Base-by-base conservation (phyloP, 2,329 filamentous ascomycete species). In the Fusarium sp. region DNA sequence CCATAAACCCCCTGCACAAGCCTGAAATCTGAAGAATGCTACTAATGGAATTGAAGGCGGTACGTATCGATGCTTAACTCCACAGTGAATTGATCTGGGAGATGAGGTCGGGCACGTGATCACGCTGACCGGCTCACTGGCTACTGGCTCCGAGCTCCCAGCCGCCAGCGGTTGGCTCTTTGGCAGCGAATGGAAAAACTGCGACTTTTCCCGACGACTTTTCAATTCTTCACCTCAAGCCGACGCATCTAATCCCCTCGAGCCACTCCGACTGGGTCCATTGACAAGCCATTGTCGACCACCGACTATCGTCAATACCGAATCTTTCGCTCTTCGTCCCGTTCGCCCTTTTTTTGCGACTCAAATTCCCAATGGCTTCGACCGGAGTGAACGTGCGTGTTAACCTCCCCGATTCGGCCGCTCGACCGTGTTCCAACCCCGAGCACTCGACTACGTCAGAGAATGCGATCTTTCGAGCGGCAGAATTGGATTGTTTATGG, bases 371-470 rank as follows among this genome's bases (percentile, higher is more conserved):
- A 85, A 92, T 92, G 90, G 88, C 89, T 84, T 86, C 89, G 75
- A 90, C 91, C 81, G 90, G 90, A 86, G 89, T 91, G 81, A 92
- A 92, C 83, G 90, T 92, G 85, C 74, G 86, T 86, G 74, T 70
- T 78, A 75, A 76, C 74, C 72, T 75, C 65, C 75, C 74, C 73
- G 65, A 75, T 75, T 71, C 47, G 70, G 63, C 73, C 71, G 70
- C 70, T 75, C 73, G 65, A 59, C 70, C 70, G 73, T 74, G 50
- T 62, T 69, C 65, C 65, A 62, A 65, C 45, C 62, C 65, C 52
- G 53, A 75, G 53, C 68, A 62, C 49, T 71, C 64, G 60, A 73
- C 55, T 55, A 66, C 53, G 58, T 65, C 67, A 35, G 61, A 55
- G 59, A 54, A 54, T 61, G n/a, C 60, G 65, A 73, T 49, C 53